Evolutionary conservation across 106 monocot species (phyloP), one percentile per base, ranked within the genome.

Genomic region (Dendrobium catenatum): DNA sequence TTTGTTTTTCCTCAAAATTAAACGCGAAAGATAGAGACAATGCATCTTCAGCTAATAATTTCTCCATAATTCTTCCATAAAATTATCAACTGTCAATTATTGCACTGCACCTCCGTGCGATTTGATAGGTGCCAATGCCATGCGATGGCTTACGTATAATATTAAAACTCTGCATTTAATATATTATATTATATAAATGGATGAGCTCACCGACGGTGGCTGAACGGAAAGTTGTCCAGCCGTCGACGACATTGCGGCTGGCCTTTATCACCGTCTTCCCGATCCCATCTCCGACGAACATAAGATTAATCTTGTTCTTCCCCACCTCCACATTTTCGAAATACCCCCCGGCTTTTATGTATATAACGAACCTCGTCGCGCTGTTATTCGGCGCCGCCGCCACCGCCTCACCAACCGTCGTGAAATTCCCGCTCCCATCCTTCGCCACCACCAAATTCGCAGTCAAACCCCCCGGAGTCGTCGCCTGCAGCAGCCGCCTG

Each of bases 381-480:
- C 77, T 86, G 44, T 84, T 83, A 44, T 59, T 80, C 27, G 87
- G 87, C 77, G 86, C 86, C 26, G 90, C 90, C 20, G 79, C 85
- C 79, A 88, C 82, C 42, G 87, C 90, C 4, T 49, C 84, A 54
- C 43, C 43, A 8, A 90, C 77, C 13, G 88, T 90, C 40, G 67
- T 87, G 73, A 84, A 90, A 51, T 90, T 81, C 27, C 90, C 90
- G 42, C 75, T 88, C 17, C 90, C 90, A 49, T 90, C 90, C 64
- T 81, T 81, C 43, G 90, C 90, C 79, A 90, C 90, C 0, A 88
- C 76, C 27, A 84, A 64, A 26, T 80, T 78, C 43, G 79, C 51
- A 40, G 79, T 19, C 42, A 80, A 79, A 5, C 58, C 20, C 37
- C 17, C 20, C 3, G 59, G 79, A 13, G 79, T 59, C 6, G 19